Evolutionary conservation across 129 eudicot genomes (phyloP), one percentile per base, ranked within the genome.

Genomic region (Heracleum sosnowskyi): DNA sequence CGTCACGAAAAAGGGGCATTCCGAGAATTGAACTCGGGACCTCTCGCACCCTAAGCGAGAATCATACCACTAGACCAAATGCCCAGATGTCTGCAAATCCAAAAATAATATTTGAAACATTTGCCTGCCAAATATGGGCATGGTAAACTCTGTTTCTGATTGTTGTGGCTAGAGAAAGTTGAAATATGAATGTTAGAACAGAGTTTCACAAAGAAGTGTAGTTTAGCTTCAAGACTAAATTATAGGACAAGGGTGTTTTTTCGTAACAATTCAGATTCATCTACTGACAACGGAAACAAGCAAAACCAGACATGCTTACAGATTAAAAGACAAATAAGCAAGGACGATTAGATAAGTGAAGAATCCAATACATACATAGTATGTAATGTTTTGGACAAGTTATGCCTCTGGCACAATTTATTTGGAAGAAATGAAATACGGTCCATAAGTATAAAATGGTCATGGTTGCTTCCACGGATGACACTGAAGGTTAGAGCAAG

Each of bases 31-130:
- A 92, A 92, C 96, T 88, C 96, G 96, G 97, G 96, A 92, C 96
- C 97, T 92, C 97, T 92, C 96, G 93, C 97, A 92, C 97, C 96
- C 96, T 85, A 92, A 92, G 97, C 93, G 97, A 92, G 97, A 92
- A 92, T 92, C 97, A 92, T 92, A 88, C 96, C 97, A 90, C 96
- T 90, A 90, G 96, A 92, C 97, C 97, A 90, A 92, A 92, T 90
- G 96, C 97, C 96, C 96, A 72, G 63, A 55, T 7, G 12, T 0
- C 1, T 55, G 28, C 55, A 22, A 24, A 55, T 1, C 1, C 0
- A 0, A 55, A 24, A 55, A 22, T 4, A 55, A 55, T 7, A 6
- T 1, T 7, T 22, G 2, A 2, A 22, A 20, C 26, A 4, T 1
- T 9, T 53, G 0, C 57, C 8, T 49, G 60, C 60, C n/a, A 49